Evolutionary conservation across 208 protist species (phyloP).

Genomic region (Tetramitus jugosus): DNA sequence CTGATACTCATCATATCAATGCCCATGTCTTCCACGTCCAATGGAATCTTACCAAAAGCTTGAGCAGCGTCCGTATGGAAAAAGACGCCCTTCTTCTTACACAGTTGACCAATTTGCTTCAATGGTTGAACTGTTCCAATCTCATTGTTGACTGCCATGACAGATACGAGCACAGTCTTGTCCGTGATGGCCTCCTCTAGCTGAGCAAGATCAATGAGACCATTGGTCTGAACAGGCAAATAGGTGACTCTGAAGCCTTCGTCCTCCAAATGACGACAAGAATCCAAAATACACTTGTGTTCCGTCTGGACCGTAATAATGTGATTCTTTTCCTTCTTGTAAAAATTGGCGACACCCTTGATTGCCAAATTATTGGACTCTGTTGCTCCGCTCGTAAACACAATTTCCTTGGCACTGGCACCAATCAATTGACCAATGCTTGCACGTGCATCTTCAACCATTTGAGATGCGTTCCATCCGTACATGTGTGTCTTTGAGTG

Average conservation of each 20-base stretch:
- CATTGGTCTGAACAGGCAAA: conserved; percentile 90
- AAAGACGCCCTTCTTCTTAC: conserved; percentile 79
- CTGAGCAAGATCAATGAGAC: conserved; percentile 82
- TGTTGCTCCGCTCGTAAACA: conserved; percentile 99
- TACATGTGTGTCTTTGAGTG: conserved; percentile 95
- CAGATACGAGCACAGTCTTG: conserved; percentile 88
- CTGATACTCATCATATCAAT: conserved; percentile 91
- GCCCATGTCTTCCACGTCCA: conserved; percentile 77
- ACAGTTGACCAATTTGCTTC: conserved; percentile 87
- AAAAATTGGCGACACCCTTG: conserved; percentile 95
- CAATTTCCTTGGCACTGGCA: conserved; percentile 90
- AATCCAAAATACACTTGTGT: conserved; percentile 99
- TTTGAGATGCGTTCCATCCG: conserved; percentile 86
- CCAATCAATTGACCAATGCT: no score
- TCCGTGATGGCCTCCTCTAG: conserved; percentile 81
- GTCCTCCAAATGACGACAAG: conserved; percentile 88
- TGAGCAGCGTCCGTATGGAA: conserved; percentile 96
- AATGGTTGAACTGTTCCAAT: conserved; percentile 96
- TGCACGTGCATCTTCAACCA: conserved; percentile 79
- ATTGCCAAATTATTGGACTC: conserved; percentile 98
- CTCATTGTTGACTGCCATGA: conserved; percentile 98
- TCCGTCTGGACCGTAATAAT: conserved; percentile 94
- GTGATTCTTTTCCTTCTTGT: conserved; percentile 90
- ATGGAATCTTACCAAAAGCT: conserved; percentile 89
- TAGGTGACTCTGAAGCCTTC: conserved; percentile 93